Percentiles rank a stretch among this genome's conserved stretches.
phyloP scores from a whole-genome alignment of 2,329 filamentous ascomycete genomes.

The Fusarium oligoseptatum region DNA sequence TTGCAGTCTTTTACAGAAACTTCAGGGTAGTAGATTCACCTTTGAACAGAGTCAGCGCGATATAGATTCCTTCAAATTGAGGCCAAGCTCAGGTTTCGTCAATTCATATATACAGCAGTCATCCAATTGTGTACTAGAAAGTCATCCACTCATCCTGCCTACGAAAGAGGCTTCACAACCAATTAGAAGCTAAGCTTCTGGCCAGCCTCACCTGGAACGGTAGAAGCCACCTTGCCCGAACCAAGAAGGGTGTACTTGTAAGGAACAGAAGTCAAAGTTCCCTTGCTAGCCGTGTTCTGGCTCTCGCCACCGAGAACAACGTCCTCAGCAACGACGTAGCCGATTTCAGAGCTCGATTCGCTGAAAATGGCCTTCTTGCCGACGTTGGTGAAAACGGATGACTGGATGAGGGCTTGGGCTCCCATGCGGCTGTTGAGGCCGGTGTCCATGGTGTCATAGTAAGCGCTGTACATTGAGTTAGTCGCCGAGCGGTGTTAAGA shows the following conservation, averaged over 20 bases:
- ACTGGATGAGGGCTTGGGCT: slow-evolving; percentile 41
- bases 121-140: not conserved
- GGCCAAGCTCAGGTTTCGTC: not conserved
- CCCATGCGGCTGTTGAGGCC: slow-evolving; percentile 43
- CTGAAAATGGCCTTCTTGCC: slow-evolving; percentile 45
- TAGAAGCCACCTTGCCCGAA: slow-evolving; percentile 26
- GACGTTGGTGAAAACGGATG: slow-evolving; percentile 40
- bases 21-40: not conserved
- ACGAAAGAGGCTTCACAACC: not conserved
- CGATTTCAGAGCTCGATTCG: slow-evolving; percentile 30
- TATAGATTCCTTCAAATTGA: not conserved
- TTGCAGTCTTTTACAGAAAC: not conserved
- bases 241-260: slow-evolving; percentile 35
- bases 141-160: not conserved
- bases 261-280: slow-evolving; percentile 19
- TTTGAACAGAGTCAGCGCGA: rapidly evolving
- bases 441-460: slow-evolving; percentile 44
- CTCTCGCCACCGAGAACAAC: slow-evolving; percentile 32
- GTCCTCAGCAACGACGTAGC: slow-evolving; percentile 35
- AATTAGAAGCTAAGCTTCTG: slow-evolving; percentile 31
- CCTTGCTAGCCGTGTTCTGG: slow-evolving; percentile 27
- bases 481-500: rapidly evolving
- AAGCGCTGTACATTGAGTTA: slow-evolving; percentile 22
- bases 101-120: not conserved
- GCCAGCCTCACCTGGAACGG: slow-evolving; percentile 30